Base-by-base conservation (phyloP, 2,329 filamentous ascomycete genomes). In the Diaporthe helianthi region DNA sequence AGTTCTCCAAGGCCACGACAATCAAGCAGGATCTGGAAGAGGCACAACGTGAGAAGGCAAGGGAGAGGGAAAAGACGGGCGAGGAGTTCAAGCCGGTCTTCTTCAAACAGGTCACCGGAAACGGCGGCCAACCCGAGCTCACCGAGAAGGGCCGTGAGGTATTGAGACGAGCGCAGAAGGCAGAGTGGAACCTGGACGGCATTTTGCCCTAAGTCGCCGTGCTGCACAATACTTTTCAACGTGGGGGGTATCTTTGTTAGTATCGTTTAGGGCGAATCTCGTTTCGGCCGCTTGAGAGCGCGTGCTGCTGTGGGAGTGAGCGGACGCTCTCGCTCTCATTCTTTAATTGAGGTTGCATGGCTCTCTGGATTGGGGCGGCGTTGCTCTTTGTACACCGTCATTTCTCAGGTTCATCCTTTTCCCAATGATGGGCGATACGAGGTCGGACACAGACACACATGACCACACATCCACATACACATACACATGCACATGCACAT, bases 1-100 rank as follows among this genome's bases (percentile, higher is more conserved):
- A 97, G 78, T 99, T 90, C 80, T 87, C 87, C 51, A 89, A 92
- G 73, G 96, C 96, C 9, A 99, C 96, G 26, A 89, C 87, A 24
- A 83, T 96, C 72, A 99, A 99, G 83, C 89, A 93, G 71, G 93
- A 97, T 75, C 88, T 99, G 13, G 96, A 99, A 80, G 96, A 99
- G 79, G 85, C 86, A 52, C 96, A 99, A 82, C 87, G 96, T 38
- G 88, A 92, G 75, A 95, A 93, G 81, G 94, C 93, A 1, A 89
- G 93, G 29, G 89, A 95, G 77, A 86, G 96, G 52, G 92, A 95
- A 77, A 85, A 86, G 53, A 86, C 86, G 17, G 87, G 89, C 15
- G 86, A 87, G 69, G 86, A 88, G 41, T 99, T 93, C 90, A 85
- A 90, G 73, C 96, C 96, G n/a, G 86, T 93, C 52, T 99, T 97